Conservation (phyloP, 2,329 filamentous ascomycete genomes). For the Diaporthe amygdali region DNA sequence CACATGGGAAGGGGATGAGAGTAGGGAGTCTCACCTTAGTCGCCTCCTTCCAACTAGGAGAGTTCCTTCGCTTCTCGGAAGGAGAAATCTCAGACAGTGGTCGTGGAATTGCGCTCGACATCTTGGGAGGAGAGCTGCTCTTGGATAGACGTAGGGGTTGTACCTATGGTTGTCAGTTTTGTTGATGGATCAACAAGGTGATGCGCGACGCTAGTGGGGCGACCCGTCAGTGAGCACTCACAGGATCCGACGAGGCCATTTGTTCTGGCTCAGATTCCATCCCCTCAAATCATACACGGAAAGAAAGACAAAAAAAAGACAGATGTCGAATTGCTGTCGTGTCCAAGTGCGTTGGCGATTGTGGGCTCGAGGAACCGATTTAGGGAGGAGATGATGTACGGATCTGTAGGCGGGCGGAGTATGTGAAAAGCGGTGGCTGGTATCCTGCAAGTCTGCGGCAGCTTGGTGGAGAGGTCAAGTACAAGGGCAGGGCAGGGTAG, state of each 20-base stretch:
- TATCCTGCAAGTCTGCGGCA: slow-evolving; percentile 6
- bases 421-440: slow-evolving; percentile 24
- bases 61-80: slow-evolving; percentile 86
- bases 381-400: slow-evolving; percentile 16
- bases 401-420: slow-evolving; percentile 16
- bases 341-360: slow-evolving; percentile 15
- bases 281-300: slow-evolving; percentile 8
- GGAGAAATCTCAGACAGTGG: slow-evolving; percentile 90
- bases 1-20: slow-evolving; percentile 34
- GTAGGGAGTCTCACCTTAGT: slow-evolving; percentile 64
- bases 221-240: slow-evolving; percentile 12
- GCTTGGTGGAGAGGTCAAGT: background rate
- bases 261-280: background rate
- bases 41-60: slow-evolving; percentile 83
- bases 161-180: slow-evolving; percentile 53
- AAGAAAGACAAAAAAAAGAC: background rate
- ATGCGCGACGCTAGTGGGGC: slow-evolving; percentile 13
- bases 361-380: slow-evolving; percentile 8
- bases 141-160: slow-evolving; percentile 83
- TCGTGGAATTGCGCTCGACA: slow-evolving; percentile 65
- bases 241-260: slow-evolving; percentile 22
- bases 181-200: slow-evolving; percentile 17
- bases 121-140: slow-evolving; percentile 69
- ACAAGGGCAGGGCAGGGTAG: background rate
- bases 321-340: slow-evolving; percentile 17